These are phyloP conservation scores for Asterella californica DNA, from an alignment of 225 moss, liverwort and hornwort genomes.

Conservation along the genomic window DNA sequence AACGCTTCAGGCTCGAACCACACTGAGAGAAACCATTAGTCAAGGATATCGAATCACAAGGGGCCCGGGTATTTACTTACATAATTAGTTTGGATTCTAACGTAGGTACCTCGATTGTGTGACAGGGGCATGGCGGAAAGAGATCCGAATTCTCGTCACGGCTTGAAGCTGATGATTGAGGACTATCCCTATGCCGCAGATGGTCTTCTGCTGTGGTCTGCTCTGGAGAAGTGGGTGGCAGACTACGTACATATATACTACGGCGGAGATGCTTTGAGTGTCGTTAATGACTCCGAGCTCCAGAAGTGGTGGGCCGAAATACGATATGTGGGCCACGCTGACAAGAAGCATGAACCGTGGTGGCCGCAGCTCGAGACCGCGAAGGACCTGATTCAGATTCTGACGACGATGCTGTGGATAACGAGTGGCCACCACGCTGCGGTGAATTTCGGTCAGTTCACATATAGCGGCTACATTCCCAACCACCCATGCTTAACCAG, in stretches of 20 bases:
- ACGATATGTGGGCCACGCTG: constrained; percentile 56
- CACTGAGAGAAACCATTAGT: no score
- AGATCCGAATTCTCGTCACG: constrained; percentile 43
- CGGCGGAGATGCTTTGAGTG: constrained; percentile 25
- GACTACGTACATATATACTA: constrained; percentile 51
- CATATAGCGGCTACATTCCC: constrained; percentile 58
- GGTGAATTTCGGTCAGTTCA: constrained; percentile 65
- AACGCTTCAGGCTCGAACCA: no score
- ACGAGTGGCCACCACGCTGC: constrained; percentile 61
- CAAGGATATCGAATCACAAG: no score
- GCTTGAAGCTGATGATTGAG: constrained; percentile 51
- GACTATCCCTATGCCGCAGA: constrained; percentile 70
- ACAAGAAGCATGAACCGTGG: constrained; percentile 51
- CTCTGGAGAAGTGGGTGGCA: constrained; percentile 49
- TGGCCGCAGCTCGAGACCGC: constrained; percentile 46
- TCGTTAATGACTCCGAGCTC: constrained; percentile 49
- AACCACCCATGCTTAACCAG: constrained; percentile 62
- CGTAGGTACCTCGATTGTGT: no score
- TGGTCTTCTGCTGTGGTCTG: constrained; percentile 61
- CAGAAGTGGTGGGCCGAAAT: constrained; percentile 70
- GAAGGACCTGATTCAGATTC: constrained; percentile 38
- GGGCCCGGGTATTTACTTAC: no score
- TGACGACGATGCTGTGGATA: constrained; percentile 55
- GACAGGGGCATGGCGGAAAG: constrained; percentile 64
- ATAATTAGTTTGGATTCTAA: no score